These are phyloP conservation scores for Stentor coeruleus DNA, from an alignment of 73 alveolate genomes.

Conservation along the genomic window DNA sequence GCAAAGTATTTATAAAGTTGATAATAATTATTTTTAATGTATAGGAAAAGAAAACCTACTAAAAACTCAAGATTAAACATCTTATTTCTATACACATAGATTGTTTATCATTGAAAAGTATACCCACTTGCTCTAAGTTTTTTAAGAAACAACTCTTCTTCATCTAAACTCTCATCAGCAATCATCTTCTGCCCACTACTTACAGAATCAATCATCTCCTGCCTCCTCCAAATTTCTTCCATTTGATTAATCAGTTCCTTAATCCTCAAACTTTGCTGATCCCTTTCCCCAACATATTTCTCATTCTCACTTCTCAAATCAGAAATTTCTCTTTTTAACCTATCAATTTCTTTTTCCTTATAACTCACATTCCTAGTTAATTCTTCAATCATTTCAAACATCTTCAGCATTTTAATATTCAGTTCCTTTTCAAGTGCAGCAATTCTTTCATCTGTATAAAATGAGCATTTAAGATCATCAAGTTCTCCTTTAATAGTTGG, in stretches of 20 bases:
- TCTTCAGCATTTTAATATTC: conserved; percentile 3
- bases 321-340: conserved; percentile 4
- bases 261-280: neutral
- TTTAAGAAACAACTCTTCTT: conserved; percentile 10
- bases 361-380: neutral
- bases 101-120: neutral
- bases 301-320: neutral
- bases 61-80: no score
- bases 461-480: neutral
- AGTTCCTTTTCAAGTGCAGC: conserved; percentile 17
- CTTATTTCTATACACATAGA: neutral
- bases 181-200: neutral
- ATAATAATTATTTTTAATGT: no score
- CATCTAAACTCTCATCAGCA: conserved; percentile 10
- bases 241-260: neutral
- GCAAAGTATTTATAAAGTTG: no score
- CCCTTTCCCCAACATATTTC: neutral
- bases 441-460: conserved; percentile 23
- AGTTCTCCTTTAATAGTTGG: neutral
- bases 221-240: conserved; percentile 18
- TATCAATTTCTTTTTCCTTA: neutral
- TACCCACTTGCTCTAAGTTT: neutral
- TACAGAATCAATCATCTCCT: neutral
- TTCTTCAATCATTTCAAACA: conserved; percentile 19
- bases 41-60: no score